Evolutionary conservation across 2,329 filamentous ascomycete genomes (phyloP), one percentile per base, ranked within the genome.

Genomic region (Fusarium humuli): DNA sequence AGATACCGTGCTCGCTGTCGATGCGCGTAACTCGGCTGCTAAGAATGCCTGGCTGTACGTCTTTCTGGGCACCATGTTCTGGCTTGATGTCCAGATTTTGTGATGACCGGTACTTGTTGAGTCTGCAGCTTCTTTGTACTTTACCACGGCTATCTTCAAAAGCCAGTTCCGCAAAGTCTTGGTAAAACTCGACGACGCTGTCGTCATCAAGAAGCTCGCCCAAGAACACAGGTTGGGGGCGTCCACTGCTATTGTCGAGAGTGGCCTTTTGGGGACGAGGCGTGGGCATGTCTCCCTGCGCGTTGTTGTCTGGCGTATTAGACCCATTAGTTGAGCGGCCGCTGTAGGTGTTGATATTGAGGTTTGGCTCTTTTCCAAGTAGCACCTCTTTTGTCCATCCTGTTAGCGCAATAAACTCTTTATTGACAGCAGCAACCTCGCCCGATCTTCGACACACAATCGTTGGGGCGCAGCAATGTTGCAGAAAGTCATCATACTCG

Each of bases 331-430:
- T 41, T 90, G 92, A 72, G 10, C 73, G 72, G 25, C 68, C 64
- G 32, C 66, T 62, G 2, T 73, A 70, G 16, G 87, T 88, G 79
- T 98, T 97, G 77, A 94, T 88, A 77, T 98, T 98, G 23, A 93
- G 83, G 75, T 98, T 98, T 4, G 92, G 87, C 75, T 94, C 92
- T 75, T 94, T 93, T 50, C 96, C 96, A 1, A 98, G 85, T 2
- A 99, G 84, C 0, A 98, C 90, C 49, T 96, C 92, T 76, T 94
- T 94, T 55, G 90, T 92, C 96, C 96, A 99, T 7, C 95, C 96
- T 0, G 96, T 98, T 57, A 99, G 83, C 30, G 97, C 92, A n/a
- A 91, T 94, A 73, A 99, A 99, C 79, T 98, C 96, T 80, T 98
- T 97, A 78, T 96, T 97, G 23, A 97, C 94, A 6, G 93, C 93